Evolutionary conservation across 176 grass and related monocot species (phyloP).

Genomic region (Oryza australiensis): DNA sequence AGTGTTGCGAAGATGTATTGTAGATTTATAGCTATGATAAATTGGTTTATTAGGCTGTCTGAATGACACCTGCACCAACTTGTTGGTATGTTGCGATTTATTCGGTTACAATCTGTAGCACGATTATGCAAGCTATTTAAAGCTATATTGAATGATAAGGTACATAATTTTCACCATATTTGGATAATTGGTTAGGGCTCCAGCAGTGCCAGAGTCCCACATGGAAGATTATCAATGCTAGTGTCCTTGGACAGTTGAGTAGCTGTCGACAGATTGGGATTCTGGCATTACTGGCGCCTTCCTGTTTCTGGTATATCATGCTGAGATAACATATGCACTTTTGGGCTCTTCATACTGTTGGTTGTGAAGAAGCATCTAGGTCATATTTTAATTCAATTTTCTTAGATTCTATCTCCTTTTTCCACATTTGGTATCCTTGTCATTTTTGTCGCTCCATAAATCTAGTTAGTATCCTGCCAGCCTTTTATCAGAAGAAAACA

Average conservation of each 20-base stretch:
- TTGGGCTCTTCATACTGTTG: background rate
- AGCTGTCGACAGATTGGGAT: background rate
- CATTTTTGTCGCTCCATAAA: constrained; percentile 5
- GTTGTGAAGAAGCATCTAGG: background rate
- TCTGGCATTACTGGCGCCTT: constrained; percentile 7
- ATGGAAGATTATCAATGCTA: background rate
- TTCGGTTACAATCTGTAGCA: background rate
- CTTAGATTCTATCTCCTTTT: background rate
- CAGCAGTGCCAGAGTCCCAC: background rate
- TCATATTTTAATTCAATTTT: constrained; percentile 19
- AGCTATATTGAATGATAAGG: background rate
- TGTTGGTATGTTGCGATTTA: background rate
- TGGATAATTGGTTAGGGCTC: background rate
- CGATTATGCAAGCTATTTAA: background rate
- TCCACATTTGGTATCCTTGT: constrained; percentile 3
- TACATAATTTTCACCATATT: background rate
- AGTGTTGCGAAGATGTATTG: background rate
- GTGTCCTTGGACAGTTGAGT: background rate
- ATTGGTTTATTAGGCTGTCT: background rate
- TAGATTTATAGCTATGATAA: background rate
- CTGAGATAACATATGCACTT: background rate
- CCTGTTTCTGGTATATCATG: constrained; percentile 13
- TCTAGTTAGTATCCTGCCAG: background rate
- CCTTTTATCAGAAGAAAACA: background rate
- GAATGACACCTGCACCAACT: background rate